Evolutionary conservation across 1,139 yeast genomes (phyloP), one percentile per base, ranked within the genome.

Genomic region (Sugiyamaella novakii): DNA sequence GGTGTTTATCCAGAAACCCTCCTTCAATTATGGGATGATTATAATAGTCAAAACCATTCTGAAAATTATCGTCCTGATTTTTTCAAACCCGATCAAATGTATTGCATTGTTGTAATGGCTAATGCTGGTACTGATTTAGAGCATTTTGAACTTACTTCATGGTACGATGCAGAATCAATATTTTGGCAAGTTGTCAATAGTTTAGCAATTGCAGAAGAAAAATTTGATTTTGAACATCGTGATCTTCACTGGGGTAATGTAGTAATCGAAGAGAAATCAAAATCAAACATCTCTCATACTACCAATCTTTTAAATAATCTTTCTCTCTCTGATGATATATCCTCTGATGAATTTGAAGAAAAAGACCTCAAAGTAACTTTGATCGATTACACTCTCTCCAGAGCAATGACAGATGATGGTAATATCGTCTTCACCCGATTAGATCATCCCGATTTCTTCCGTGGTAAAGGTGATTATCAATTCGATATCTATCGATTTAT

Each of bases 221-320:
- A 66, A 40, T 67, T 69, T 53, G 71, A 75, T 54, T 83, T 83
- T 65, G 89, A 83, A 64, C 89, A 83, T 60, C 72, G 89, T 25
- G 85, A 83, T 62, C 66, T 83, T 52, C 83, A 80, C 55, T 73
- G 83, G 75, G 82, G 82, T n/a, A 83, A 83, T 58, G 68, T 83
- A 46, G 67, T 66, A 49, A 67, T 70, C 38, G 59, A 46, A 52
- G 43, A 52, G 38, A 54, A 18, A 28, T 33, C 27, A 12, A 22
- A 36, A 15, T 25, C 28, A 17, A 15, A n/a, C 19, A 12, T 30
- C 8, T 25, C 49, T 3, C 36, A 48, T 15, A 42, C 54, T 3
- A 51, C 53, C 30, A 46, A 45, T 14, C 46, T 53, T 28, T 50
- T 55, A 2, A 54, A 48, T 10, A 52, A 53, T 22, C 35, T 54